Conservation (phyloP, 371 early-diverging fungal genomes). For the Gilbertella persicaria region DNA sequence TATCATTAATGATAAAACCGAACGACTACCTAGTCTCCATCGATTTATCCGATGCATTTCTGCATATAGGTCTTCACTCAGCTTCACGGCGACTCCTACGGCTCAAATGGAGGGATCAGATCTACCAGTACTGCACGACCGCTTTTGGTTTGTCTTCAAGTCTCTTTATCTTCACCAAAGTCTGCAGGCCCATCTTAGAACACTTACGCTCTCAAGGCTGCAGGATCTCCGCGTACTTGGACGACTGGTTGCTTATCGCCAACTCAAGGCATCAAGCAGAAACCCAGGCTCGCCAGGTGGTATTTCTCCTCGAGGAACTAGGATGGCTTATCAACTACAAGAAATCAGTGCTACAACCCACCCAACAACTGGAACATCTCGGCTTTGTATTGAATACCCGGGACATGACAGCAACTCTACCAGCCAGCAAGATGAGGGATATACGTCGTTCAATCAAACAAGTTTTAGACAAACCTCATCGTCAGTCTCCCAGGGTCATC, state of each 20-base stretch:
- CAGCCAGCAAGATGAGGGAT: conserved; percentile 19
- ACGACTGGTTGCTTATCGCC: conserved; percentile 29
- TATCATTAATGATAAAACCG: conserved; percentile 20
- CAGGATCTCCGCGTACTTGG: conserved; percentile 24
- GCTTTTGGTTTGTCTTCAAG: conserved; percentile 44
- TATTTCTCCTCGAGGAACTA: conserved; percentile 15
- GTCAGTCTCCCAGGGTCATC: neutral
- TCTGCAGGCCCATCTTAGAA: conserved; percentile 25
- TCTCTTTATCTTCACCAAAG: conserved; percentile 36
- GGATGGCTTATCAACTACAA: conserved; percentile 21
- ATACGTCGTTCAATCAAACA: conserved; percentile 16
- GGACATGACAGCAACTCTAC: conserved; percentile 15
- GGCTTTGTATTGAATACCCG: conserved; percentile 27
- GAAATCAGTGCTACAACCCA: conserved; percentile 12
- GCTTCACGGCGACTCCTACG: conserved; percentile 31
- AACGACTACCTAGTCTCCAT: conserved; percentile 33
- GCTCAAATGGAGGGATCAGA: conserved; percentile 42
- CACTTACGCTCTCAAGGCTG: conserved; percentile 29
- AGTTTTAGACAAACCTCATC: conserved; percentile 5
- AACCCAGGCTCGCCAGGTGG: conserved; percentile 15
- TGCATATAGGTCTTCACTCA: conserved; percentile 23
- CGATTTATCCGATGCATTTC: conserved; percentile 36
- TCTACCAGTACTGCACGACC: conserved; percentile 46
- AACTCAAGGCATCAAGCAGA: conserved; percentile 1
- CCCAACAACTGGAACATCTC: conserved; percentile 17